Percentiles rank a stretch among this genome's conserved stretches.
Evolutionary conservation across 169 alveolate genomes (phyloP).

Genomic region (Plasmodium yoelii): DNA sequence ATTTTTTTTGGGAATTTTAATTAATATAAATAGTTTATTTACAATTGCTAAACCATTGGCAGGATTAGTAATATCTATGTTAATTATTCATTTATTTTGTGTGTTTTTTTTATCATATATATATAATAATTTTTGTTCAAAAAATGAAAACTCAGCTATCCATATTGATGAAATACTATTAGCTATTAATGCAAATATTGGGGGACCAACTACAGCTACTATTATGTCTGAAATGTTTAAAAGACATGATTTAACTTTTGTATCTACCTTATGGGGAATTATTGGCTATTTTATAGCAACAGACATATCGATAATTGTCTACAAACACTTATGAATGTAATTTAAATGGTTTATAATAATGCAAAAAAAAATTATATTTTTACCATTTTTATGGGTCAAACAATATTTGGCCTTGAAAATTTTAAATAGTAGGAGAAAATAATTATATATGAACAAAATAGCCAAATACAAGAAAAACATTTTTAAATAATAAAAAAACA

Average conservation of each 20-base stretch:
- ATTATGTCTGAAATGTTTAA: slow-evolving; percentile 44
- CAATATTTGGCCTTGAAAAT: background rate
- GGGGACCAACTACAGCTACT: slow-evolving; percentile 67
- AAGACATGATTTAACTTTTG: slow-evolving; percentile 47
- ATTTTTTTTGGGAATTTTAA: slow-evolving; percentile 41
- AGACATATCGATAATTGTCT: slow-evolving; percentile 13
- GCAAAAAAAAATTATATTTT: background rate
- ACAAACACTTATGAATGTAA: background rate
- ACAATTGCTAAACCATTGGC: slow-evolving; percentile 9
- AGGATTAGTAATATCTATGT: slow-evolving; percentile 13
- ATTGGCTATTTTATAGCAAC: slow-evolving; percentile 47
- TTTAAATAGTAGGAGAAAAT: background rate
- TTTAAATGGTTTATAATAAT: background rate
- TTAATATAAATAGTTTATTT: slow-evolving; percentile 22
- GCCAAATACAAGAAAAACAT: slow-evolving; percentile 11
- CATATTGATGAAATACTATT: slow-evolving; percentile 42
- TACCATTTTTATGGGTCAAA: background rate
- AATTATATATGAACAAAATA: background rate
- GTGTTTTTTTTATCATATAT: slow-evolving; percentile 29
- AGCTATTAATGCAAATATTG: slow-evolving; percentile 69
- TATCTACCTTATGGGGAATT: slow-evolving; percentile 44
- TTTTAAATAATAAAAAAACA: slow-evolving; percentile 1
- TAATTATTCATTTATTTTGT: slow-evolving; percentile 27
- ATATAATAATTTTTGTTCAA: slow-evolving; percentile 1
- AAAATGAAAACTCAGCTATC: slow-evolving; percentile 1